Conservation (phyloP, 2,329 filamentous ascomycete genomes). For the Curvularia eragrostidis region DNA sequence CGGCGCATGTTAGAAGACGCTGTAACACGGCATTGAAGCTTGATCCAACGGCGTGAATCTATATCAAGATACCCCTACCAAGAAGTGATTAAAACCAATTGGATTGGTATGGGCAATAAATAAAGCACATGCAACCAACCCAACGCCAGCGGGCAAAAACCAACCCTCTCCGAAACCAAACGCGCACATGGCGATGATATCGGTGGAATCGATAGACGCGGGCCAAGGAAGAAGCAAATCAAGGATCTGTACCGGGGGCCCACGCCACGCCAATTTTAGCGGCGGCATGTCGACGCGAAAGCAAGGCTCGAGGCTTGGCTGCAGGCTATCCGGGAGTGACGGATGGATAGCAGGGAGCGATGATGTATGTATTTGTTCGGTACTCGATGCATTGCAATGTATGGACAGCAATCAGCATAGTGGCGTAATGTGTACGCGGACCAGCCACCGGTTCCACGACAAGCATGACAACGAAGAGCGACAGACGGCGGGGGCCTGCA, state of each 20-base stretch:
- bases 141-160: not conserved
- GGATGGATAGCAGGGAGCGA: constrained; percentile 12
- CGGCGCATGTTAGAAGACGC: constrained; percentile 40
- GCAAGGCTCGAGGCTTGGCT: constrained; percentile 21
- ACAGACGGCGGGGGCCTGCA: not conserved
- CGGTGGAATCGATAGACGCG: not conserved
- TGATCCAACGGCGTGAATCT: not conserved
- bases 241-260: constrained; percentile 18
- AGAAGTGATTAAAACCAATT: not conserved
- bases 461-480: not conserved
- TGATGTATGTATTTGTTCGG: constrained; percentile 18
- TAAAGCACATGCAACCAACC: not conserved
- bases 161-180: not conserved
- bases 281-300: constrained; percentile 20
- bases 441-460: constrained; percentile 1
- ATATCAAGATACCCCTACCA: too few relatives aligned
- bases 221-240: constrained; percentile 12
- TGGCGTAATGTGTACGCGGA: constrained; percentile 5
- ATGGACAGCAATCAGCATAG: constrained; percentile 1
- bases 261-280: constrained; percentile 18
- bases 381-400: constrained; percentile 3
- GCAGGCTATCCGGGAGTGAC: constrained; percentile 18
- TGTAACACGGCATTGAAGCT: constrained; percentile 20
- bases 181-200: constrained; percentile 1
- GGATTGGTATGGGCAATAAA: not conserved